Conservation (phyloP, 176 grass and related monocot species). For the Zea mays region DNA sequence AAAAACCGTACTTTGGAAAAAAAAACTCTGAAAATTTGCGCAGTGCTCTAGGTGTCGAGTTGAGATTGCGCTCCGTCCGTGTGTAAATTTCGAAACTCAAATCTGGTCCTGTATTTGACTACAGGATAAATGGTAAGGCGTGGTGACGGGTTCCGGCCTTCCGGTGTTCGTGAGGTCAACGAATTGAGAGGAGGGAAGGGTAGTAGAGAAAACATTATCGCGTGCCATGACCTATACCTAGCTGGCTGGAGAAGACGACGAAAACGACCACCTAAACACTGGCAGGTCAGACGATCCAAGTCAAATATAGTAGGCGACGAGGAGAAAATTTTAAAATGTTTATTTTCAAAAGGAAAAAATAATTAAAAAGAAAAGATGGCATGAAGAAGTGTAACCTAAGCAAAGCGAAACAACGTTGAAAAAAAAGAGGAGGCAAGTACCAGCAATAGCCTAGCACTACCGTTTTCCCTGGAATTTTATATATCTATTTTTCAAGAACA, state of each 20-base stretch:
- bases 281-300: background rate
- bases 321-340: background rate
- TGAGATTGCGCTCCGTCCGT: no score
- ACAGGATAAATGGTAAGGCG: background rate
- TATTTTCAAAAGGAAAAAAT: background rate
- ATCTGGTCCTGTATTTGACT: background rate
- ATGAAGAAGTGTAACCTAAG: background rate
- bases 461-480: background rate
- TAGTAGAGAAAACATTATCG: background rate
- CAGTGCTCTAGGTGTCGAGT: background rate
- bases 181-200: background rate
- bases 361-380: background rate
- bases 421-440: background rate
- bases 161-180: slow-evolving; percentile 16
- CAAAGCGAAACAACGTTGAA: background rate
- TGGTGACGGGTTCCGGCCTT: no score
- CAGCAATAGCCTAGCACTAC: background rate
- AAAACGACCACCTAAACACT: background rate
- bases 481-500: background rate
- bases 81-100: background rate
- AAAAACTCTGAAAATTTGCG: no score
- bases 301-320: slow-evolving; percentile 5
- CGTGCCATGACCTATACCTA: background rate
- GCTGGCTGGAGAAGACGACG: slow-evolving; percentile 15
- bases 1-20: background rate